Evolutionary conservation across 1,139 yeast species (phyloP).

Genomic region (Yamadazyma taylorii): DNA sequence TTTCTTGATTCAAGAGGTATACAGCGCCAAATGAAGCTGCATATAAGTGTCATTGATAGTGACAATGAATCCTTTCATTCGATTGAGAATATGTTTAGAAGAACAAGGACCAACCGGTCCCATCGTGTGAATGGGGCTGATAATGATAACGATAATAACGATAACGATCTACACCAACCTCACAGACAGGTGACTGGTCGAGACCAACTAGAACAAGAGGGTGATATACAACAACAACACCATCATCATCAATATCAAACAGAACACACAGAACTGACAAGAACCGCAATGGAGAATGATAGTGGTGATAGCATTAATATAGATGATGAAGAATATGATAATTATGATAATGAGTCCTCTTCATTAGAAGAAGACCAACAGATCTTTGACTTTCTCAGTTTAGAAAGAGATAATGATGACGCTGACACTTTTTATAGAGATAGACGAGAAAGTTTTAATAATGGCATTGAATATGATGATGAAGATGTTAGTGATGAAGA

Average conservation of each 20-base stretch:
- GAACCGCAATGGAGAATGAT: background rate
- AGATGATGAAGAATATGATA: slow-evolving; percentile 1
- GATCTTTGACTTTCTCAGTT: slow-evolving; percentile 15
- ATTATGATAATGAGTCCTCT: slow-evolving; percentile 2
- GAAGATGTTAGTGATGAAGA: slow-evolving; percentile 5
- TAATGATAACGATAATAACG: background rate
- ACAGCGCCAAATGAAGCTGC: slow-evolving; percentile 1
- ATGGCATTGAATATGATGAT: slow-evolving; percentile 11
- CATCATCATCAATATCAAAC: no score
- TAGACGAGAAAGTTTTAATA: slow-evolving; percentile 23
- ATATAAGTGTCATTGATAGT: background rate
- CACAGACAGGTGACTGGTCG: no score
- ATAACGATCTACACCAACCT: background rate
- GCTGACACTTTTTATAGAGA: slow-evolving; percentile 28
- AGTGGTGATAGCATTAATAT: background rate
- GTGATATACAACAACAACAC: no score
- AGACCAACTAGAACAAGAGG: background rate
- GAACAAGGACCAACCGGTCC: background rate
- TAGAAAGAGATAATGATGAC: slow-evolving; percentile 19
- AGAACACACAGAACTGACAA: background rate
- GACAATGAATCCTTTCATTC: slow-evolving; percentile 2
- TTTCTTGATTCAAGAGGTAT: slow-evolving; percentile 5
- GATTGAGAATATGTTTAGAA: background rate
- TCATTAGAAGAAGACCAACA: slow-evolving; percentile 8
- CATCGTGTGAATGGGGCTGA: background rate